These are phyloP conservation scores for Lactarius hengduanensis DNA, from an alignment of 768 basidiomycete species.

Conservation along the genomic window DNA sequence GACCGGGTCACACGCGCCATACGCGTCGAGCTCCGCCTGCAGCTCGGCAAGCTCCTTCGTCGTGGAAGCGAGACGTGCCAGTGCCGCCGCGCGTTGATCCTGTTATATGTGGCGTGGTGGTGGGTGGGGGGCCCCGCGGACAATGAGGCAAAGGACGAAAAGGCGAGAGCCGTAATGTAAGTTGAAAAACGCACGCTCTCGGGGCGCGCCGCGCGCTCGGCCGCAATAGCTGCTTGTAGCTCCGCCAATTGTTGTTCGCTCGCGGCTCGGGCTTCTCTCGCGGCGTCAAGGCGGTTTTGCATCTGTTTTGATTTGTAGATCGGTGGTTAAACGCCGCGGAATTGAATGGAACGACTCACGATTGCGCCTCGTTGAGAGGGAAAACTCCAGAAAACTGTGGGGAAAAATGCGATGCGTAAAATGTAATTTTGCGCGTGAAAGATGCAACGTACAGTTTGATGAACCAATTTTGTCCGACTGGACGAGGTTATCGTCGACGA, in stretches of 20 bases:
- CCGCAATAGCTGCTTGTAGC: conserved; percentile 45
- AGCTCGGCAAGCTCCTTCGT: conserved; percentile 51
- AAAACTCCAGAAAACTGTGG: conserved; percentile 91
- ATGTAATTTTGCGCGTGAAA: conserved; percentile 18
- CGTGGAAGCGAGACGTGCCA: conserved; percentile 49
- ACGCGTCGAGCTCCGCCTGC: conserved; percentile 68
- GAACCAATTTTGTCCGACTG: conserved; percentile 92
- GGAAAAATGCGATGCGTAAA: conserved; percentile 29
- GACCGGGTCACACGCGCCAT: conserved; percentile 81
- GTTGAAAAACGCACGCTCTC: conserved; percentile 48
- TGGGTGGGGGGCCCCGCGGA: background rate
- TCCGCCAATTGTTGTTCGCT: conserved; percentile 52
- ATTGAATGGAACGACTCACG: conserved; percentile 41
- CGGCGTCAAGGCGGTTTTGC: conserved; percentile 52
- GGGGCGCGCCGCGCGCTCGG: conserved; percentile 53
- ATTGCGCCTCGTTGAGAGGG: conserved; percentile 83
- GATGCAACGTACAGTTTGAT: conserved; percentile 72
- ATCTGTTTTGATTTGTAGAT: conserved; percentile 40
- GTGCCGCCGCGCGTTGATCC: conserved; percentile 54
- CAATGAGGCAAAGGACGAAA: background rate
- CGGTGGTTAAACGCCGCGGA: background rate
- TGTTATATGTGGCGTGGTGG: conserved; percentile 32
- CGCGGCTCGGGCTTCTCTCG: conserved; percentile 45
- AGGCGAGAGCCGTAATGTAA: background rate
- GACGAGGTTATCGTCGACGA: conserved; percentile 85